Evolutionary conservation across 345 rosid species (phyloP).

Genomic region (Ailanthus altissimus): DNA sequence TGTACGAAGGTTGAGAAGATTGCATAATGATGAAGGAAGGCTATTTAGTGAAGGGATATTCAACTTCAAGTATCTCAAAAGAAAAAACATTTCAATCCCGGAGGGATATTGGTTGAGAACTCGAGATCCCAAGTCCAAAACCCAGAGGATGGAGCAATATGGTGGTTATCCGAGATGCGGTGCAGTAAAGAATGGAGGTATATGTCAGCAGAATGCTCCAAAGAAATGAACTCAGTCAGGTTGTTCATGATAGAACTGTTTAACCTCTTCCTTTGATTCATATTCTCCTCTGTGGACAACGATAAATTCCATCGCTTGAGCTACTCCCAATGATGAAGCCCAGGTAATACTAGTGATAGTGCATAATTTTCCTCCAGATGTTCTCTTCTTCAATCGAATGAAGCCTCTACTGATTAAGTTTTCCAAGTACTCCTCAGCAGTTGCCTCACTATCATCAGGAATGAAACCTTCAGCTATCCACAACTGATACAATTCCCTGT

Average conservation of each 20-base stretch:
- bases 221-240: background rate
- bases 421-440: background rate
- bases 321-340: background rate
- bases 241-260: background rate
- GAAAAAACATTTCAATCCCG: background rate
- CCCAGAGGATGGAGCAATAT: background rate
- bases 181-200: background rate
- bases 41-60: background rate
- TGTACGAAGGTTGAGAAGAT: background rate
- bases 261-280: background rate
- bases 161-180: background rate
- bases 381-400: background rate
- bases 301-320: background rate
- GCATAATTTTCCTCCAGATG: background rate
- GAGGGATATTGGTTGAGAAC: background rate
- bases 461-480: conserved; percentile 18
- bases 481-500: conserved; percentile 14
- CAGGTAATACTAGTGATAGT: background rate
- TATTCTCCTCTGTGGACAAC: background rate
- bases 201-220: background rate
- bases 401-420: background rate
- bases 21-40: background rate
- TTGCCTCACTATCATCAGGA: background rate
- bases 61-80: conserved; percentile 10
- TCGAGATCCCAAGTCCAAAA: conserved; percentile 1